Conservation (phyloP, 495 filamentous ascomycete species). For the Aspergillus biplanus region DNA sequence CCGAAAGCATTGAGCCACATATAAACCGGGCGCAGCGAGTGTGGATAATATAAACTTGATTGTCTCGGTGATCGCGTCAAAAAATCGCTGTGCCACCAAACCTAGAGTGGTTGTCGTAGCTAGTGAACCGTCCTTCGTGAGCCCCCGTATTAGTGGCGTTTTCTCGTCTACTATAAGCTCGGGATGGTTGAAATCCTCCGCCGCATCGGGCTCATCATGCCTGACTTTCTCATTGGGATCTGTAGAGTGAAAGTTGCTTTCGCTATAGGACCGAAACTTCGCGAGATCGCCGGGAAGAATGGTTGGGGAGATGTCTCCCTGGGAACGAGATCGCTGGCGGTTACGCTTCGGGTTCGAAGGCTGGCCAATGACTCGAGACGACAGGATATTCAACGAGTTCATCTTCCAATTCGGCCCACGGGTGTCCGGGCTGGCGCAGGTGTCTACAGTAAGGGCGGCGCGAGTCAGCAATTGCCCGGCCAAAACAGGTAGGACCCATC, state of each 20-base stretch:
- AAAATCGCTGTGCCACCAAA: constrained; percentile 46
- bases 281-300: constrained; percentile 46
- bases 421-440: constrained; percentile 46
- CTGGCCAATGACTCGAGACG: constrained; percentile 77
- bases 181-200: constrained; percentile 35
- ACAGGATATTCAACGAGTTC: constrained; percentile 98
- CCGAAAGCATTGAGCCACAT: constrained; percentile 78
- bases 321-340: constrained; percentile 68
- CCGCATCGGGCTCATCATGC: constrained; percentile 32
- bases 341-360: constrained; percentile 49
- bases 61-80: constrained; percentile 64
- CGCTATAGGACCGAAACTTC: constrained; percentile 54
- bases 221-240: constrained; percentile 39
- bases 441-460: constrained; percentile 35
- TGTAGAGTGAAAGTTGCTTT: constrained; percentile 40
- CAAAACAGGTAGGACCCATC: constrained; percentile 2
- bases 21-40: constrained; percentile 75
- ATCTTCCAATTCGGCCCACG: constrained; percentile 72
- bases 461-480: constrained; percentile 29
- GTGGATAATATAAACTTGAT: constrained; percentile 78
- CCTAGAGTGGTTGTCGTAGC: constrained; percentile 57
- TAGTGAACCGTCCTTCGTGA: constrained; percentile 53
- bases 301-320: constrained; percentile 56
- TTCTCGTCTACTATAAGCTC: constrained; percentile 62
- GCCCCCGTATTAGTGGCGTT: constrained; percentile 59